A percentile compares a stretch with the other conserved stretches of the same genome.
Evolutionary conservation across 75 land plant genomes (phyloP).

Genomic region (Cupressus sempervirens): DNA sequence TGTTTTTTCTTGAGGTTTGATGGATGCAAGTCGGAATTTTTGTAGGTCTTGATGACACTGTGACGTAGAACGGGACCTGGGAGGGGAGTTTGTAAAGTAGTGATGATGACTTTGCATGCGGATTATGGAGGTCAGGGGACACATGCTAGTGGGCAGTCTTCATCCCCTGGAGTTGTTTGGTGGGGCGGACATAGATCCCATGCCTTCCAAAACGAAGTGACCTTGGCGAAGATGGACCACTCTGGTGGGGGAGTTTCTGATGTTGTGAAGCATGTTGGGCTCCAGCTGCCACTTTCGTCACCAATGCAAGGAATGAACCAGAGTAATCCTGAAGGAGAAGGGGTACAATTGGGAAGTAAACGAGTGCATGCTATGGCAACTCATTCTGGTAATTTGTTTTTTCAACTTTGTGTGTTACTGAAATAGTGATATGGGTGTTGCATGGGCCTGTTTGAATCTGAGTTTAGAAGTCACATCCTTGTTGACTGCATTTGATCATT

Average conservation of each 20-base stretch:
- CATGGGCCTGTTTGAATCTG: background rate
- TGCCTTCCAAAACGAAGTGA: background rate
- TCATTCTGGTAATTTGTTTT: background rate
- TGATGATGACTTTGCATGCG: background rate
- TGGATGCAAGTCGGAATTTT: background rate
- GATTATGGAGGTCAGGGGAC: background rate
- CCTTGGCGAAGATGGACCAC: background rate
- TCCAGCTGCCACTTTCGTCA: background rate
- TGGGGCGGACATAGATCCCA: background rate
- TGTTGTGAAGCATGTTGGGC: background rate
- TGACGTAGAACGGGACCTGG: background rate
- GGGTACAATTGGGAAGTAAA: background rate
- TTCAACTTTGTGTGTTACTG: background rate
- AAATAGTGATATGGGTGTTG: background rate
- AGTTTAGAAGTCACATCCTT: background rate
- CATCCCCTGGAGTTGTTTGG: background rate
- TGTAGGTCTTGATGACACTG: background rate
- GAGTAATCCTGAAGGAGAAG: background rate
- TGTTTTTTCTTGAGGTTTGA: background rate
- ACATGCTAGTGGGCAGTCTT: background rate
- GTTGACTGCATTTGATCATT: background rate
- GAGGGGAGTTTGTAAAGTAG: background rate
- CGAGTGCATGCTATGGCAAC: background rate
- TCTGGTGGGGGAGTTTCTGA: background rate
- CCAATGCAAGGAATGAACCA: background rate